A percentile compares a stretch with the other conserved stretches of the same genome.
These are phyloP conservation scores for Gaeumannomyces tritici DNA, from an alignment of 2,329 filamentous ascomycete genomes.

Conservation along the genomic window DNA sequence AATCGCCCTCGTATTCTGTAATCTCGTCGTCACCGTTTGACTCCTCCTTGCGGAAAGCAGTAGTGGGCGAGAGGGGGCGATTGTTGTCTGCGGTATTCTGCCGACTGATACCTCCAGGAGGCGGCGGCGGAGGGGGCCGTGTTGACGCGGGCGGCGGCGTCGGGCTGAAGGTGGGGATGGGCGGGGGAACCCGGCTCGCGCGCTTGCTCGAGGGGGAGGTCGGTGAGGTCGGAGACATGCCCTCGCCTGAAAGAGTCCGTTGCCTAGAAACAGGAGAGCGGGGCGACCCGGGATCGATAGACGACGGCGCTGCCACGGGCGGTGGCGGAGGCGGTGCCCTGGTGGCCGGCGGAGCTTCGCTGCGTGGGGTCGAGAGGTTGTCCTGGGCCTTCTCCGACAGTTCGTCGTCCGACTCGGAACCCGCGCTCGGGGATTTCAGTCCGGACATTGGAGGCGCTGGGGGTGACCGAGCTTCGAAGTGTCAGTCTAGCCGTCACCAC, in stretches of 20 bases:
- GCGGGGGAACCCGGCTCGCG: constrained; percentile 46
- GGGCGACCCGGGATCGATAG: constrained; percentile 23
- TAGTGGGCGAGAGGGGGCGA: constrained; percentile 30
- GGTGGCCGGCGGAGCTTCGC: constrained; percentile 24
- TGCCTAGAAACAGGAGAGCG: constrained; percentile 25
- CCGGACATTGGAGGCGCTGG: constrained; percentile 39
- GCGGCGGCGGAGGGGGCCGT: constrained; percentile 59
- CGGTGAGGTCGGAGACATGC: constrained; percentile 25
- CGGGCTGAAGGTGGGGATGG: constrained; percentile 48
- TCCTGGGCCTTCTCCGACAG: constrained; percentile 47
- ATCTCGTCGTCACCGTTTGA: constrained; percentile 69
- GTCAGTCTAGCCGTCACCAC: not conserved
- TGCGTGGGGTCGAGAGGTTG: constrained; percentile 28
- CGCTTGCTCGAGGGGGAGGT: constrained; percentile 37
- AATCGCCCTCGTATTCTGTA: constrained; percentile 94
- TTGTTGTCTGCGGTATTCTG: constrained; percentile 50
- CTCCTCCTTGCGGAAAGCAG: constrained; percentile 39
- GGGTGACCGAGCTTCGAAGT: constrained; percentile 48
- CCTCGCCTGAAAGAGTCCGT: constrained; percentile 23
- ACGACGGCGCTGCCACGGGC: constrained; percentile 30
- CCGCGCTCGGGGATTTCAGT: constrained; percentile 58
- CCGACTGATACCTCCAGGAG: constrained; percentile 44
- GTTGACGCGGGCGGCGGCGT: constrained; percentile 37
- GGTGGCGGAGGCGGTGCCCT: constrained; percentile 36
- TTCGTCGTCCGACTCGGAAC: constrained; percentile 86